Evolutionary conservation across 192 early-diverging fungal species (phyloP).

Genomic region (Powellomyces hirtus): DNA sequence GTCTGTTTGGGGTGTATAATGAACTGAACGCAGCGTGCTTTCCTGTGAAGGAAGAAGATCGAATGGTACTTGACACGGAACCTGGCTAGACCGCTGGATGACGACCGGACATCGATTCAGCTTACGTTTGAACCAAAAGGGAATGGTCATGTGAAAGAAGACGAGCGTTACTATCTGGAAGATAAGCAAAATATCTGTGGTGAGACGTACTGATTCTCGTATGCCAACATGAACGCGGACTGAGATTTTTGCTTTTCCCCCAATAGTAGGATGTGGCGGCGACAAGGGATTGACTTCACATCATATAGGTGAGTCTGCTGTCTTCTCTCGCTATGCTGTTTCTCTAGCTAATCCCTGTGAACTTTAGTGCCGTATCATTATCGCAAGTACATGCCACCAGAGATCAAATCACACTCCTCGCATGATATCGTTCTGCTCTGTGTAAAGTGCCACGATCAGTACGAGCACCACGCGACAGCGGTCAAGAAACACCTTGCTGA

Average conservation of each 20-base stretch:
- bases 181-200: conserved; percentile 17
- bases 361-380: conserved; percentile 17
- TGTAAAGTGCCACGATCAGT: conserved; percentile 14
- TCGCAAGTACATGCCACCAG: conserved; percentile 13
- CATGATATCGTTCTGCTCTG: conserved; percentile 25
- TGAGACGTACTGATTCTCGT: not conserved
- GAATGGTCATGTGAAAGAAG: not conserved
- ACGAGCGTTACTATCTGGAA: conserved; percentile 21
- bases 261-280: conserved; percentile 4
- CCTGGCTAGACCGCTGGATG: not conserved
- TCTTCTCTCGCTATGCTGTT: not conserved
- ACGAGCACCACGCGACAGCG: conserved; percentile 6
- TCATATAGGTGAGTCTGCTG: conserved; percentile 15
- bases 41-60: conserved; percentile 23
- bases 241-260: not conserved
- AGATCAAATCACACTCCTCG: conserved; percentile 14
- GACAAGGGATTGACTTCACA: not conserved
- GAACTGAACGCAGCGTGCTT: too few relatives aligned
- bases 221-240: not conserved
- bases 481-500: not conserved
- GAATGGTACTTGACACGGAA: conserved; percentile 22
- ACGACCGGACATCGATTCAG: not conserved
- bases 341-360: not conserved
- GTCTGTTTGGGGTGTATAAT: too few relatives aligned
- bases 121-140: conserved; percentile 22